Evolutionary conservation across 352 stramenopile genomes (phyloP), one percentile per base, ranked within the genome.

Genomic region (Globisporangium spinosum): DNA sequence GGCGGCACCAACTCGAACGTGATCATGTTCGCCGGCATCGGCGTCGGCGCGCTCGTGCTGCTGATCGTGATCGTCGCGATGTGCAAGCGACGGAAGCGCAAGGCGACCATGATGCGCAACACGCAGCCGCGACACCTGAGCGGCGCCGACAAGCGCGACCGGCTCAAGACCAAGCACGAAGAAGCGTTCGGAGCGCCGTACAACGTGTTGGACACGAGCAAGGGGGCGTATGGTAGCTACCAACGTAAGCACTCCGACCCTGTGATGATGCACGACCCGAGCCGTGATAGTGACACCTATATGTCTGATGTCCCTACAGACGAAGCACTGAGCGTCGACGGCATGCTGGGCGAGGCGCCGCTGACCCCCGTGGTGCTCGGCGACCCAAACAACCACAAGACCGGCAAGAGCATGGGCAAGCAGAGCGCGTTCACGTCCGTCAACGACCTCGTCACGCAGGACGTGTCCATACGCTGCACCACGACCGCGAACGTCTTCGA

Each of bases 401-500:
- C 12, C 0, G 70, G 71, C 54, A 77, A 79, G 17, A 80, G 69
- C 67, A 63, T 77, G 23, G 73, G 61, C 40, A 71, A 70, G 29
- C 77, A 78, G 10, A 69, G 67, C 32, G 78, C 72, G 12, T 89
- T 89, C 70, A 78, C 76, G 20, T 74, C 76, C 43, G 69, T 87
- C 56, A 89, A 75, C 62, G 71, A 84, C 43, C 73, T 80, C 22
- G 71, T 87, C 25, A 74, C 81, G 53, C 77, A 87, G 64, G 80
- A 89, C 71, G 65, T 87, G 5, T 72, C 73, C 23, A 76, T 72
- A 5, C 83, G 79, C 5, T 81, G 70, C 45, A 85, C 79, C 20
- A 77, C 79, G 66, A 85, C 72, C 35, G 74, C 77, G 25, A 89
- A 91, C 68, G 79, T 91, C 58, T 88, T 89, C 49, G 78, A 76